Percentiles rank a stretch among this genome's conserved stretches.
These are phyloP conservation scores for Terana coerulea DNA, from an alignment of 768 basidiomycete species.

Conservation along the genomic window DNA sequence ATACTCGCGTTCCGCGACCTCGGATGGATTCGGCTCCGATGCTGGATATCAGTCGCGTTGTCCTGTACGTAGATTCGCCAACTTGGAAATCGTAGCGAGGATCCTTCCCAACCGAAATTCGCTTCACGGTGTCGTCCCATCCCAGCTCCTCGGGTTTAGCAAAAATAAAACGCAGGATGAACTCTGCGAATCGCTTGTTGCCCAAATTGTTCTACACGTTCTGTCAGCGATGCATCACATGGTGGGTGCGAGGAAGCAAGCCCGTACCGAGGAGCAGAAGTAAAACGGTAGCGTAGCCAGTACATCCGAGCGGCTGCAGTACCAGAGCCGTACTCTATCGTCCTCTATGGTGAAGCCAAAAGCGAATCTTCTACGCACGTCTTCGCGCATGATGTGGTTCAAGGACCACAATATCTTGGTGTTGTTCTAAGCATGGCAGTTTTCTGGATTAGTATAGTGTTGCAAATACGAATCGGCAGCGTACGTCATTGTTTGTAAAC, in stretches of 20 bases:
- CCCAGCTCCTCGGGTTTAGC: not conserved
- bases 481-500: not conserved
- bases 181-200: too few species aligned
- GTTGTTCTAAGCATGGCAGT: constrained; percentile 2
- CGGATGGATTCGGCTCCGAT: constrained; percentile 2
- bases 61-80: not conserved
- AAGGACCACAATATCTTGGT: constrained; percentile 25
- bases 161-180: not conserved
- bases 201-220: too few species aligned
- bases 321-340: constrained; percentile 26
- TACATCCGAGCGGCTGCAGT: constrained; percentile 18
- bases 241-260: not conserved
- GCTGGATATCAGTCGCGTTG: constrained; percentile 5
- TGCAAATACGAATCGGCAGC: not conserved
- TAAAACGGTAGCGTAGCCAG: constrained; percentile 17
- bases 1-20: constrained; percentile 17
- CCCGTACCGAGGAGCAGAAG: constrained; percentile 5
- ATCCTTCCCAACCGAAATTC: not conserved
- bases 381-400: constrained; percentile 21
- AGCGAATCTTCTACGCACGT: constrained; percentile 22
- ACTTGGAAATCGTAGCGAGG: not conserved
- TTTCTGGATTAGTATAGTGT: not conserved
- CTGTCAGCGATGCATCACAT: not conserved
- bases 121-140: not conserved
- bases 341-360: constrained; percentile 29